Evolutionary conservation across 495 filamentous ascomycete genomes (phyloP).

Genomic region (Penicillium atrosanguineum): DNA sequence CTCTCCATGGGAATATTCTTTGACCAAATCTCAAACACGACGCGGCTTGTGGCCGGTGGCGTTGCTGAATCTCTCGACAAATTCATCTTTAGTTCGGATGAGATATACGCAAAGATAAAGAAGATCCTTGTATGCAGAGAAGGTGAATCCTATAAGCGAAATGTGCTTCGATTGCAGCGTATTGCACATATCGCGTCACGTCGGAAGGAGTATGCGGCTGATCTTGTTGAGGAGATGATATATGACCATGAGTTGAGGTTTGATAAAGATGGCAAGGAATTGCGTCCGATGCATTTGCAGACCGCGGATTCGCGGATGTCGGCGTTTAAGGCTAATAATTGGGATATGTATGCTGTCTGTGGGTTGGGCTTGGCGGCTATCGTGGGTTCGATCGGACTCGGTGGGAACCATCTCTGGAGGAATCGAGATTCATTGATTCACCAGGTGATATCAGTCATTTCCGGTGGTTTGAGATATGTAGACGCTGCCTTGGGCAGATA

Average conservation of each 20-base stretch:
- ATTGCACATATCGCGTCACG: conserved; percentile 33
- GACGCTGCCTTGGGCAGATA: neutral
- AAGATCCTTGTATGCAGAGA: conserved; percentile 1
- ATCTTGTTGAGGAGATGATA: conserved; percentile 39
- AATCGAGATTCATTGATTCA: neutral
- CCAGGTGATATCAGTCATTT: neutral
- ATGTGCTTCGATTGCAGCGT: conserved; percentile 28
- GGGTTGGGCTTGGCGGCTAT: conserved; percentile 9
- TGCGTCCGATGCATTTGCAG: conserved; percentile 38
- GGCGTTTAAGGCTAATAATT: conserved; percentile 32
- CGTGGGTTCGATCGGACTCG: neutral
- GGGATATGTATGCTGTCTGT: conserved; percentile 19
- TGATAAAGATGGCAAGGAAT: neutral
- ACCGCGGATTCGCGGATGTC: conserved; percentile 42
- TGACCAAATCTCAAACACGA: conserved; percentile 32
- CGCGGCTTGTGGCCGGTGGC: conserved; percentile 30
- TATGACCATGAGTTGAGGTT: conserved; percentile 20
- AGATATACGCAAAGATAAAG: conserved; percentile 23
- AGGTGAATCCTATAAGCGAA: conserved; percentile 15
- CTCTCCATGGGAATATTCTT: conserved; percentile 32
- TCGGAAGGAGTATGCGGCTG: conserved; percentile 33
- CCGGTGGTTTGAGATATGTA: neutral
- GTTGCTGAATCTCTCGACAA: conserved; percentile 29
- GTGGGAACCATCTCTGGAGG: neutral
- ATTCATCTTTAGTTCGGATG: conserved; percentile 27